Evolutionary conservation across 805 yeast species (phyloP).

Genomic region (Yueomyces sp.): DNA sequence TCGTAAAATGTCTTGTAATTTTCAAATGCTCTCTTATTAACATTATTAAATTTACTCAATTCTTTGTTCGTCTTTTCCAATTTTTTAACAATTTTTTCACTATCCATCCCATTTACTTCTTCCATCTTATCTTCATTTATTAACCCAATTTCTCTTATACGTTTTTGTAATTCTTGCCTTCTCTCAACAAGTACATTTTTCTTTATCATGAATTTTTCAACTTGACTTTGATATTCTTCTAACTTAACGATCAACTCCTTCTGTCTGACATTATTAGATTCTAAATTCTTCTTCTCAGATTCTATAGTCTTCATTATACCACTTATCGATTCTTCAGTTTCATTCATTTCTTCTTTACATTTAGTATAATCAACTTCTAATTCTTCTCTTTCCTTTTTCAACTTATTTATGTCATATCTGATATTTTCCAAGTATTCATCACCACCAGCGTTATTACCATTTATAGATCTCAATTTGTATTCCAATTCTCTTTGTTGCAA

Average conservation of each 20-base stretch:
- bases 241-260: conserved; percentile 37
- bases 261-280: conserved; percentile 46
- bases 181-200: conserved; percentile 46
- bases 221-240: conserved; percentile 45
- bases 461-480: neutral
- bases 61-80: conserved; percentile 43
- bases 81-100: conserved; percentile 39
- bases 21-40: conserved; percentile 82
- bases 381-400: conserved; percentile 15
- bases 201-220: conserved; percentile 52
- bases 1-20: conserved; percentile 61
- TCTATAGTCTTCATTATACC: conserved; percentile 17
- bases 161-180: conserved; percentile 57
- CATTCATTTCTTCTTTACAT: conserved; percentile 19
- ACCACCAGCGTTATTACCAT: neutral
- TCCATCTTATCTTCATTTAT: conserved; percentile 75
- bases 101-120: conserved; percentile 29
- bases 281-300: conserved; percentile 28
- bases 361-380: conserved; percentile 21
- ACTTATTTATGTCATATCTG: neutral
- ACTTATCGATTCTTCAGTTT: conserved; percentile 15
- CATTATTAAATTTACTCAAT: conserved; percentile 54
- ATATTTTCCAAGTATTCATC: neutral
- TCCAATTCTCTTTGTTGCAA: neutral
- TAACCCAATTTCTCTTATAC: conserved; percentile 74